Base-by-base conservation (phyloP, 441 rosid species). In the Bruguiera hainesii region DNA sequence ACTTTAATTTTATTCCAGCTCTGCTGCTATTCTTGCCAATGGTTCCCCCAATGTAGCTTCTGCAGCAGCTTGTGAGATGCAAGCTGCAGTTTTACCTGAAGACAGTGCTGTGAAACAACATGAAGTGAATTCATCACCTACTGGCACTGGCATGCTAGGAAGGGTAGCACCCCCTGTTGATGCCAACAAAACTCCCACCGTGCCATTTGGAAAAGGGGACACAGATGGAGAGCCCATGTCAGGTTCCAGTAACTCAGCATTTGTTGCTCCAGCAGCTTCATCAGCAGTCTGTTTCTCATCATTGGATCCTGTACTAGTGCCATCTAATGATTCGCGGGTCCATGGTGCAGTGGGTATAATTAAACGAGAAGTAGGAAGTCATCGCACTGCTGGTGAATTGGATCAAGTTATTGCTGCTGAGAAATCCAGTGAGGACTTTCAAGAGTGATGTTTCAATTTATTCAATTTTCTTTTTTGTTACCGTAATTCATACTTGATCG, bases 261-360 rank as follows among this genome's bases (percentile, higher is more conserved):
- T 77, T 58, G 75, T 76, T 60, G 60, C 81, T 67, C 60, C 83
- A 58, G 79, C 85, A 74, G 78, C 90, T 63, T 80, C 90, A 63
- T 75, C 96, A 33, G 67, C 86, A 69, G 83, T 82, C 65, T 89
- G 84, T 71, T 81, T 81, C 71, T 78, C 81, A 7, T 81, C 91
- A 51, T 85, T 88, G 5, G 88, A 89, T 82, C 85, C 91, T 69
- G 90, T 82, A 61, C 72, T 82, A 66, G 73, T 78, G 62, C 85
- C 84, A 63, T 86, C 85, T 52, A 64, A 66, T 81, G 90, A 84
- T 73, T 61, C 71, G n/a, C 37, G 67, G 52, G 59, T 61, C 55
- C 77, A 69, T 42, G 74, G 83, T 67, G 70, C 74, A 11, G 83
- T 73, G 72, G 79, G 88, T 74, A 65, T 82, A 18, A 86, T 80